These are phyloP conservation scores for Solanum gandarillasii DNA, from an alignment of 257 asterid genomes.

Conservation along the genomic window DNA sequence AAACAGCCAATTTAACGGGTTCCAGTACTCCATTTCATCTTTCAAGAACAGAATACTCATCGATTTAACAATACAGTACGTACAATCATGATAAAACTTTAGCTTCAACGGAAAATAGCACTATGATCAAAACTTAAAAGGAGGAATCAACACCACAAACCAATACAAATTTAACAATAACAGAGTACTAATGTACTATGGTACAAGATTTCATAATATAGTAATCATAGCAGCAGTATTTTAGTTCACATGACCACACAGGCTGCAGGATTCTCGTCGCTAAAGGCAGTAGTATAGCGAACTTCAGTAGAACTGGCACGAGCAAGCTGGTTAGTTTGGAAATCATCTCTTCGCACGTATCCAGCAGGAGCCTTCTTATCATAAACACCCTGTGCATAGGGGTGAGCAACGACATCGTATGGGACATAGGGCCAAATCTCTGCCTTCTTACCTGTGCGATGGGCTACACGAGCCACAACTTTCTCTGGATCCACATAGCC, in stretches of 20 bases:
- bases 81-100: not conserved
- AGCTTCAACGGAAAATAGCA: not conserved
- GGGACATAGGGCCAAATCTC: conserved; percentile 99
- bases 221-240: not conserved
- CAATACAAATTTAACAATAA: not conserved
- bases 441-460: conserved; percentile 84
- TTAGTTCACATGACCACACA: conserved; percentile 70
- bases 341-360: conserved; percentile 43
- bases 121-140: not conserved
- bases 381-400: conserved; percentile 77
- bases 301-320: conserved; percentile 92
- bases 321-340: conserved; percentile 45
- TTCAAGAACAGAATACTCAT: not conserved
- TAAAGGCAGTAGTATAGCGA: conserved; percentile 91
- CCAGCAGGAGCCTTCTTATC: conserved; percentile 96
- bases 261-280: conserved; percentile 81
- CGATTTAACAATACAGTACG: not conserved
- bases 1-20: not conserved
- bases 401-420: conserved; percentile 84
- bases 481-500: conserved; percentile 83
- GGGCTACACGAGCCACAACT: conserved; percentile 80
- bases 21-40: not conserved
- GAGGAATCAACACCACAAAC: not conserved
- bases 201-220: not conserved
- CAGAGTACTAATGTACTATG: not conserved